phyloP scores from a whole-genome alignment of 2,329 filamentous ascomycete species.

The Penicillium brevicompactum region DNA sequence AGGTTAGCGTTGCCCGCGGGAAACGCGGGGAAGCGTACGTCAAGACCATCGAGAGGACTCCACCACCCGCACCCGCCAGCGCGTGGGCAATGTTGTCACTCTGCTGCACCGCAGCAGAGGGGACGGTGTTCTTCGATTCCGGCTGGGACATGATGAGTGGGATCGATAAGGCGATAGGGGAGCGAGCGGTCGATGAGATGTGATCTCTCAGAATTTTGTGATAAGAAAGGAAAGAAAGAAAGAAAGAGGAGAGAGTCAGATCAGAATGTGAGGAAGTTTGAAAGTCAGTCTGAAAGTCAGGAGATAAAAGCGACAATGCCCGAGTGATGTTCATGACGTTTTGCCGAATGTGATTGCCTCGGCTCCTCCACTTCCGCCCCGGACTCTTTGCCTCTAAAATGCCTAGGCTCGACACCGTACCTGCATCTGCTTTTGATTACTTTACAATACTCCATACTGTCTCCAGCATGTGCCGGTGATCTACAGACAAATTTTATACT shows the following conservation, averaged over 20 bases:
- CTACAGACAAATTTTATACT: no score
- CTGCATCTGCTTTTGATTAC: neutral
- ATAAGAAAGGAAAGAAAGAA: no score
- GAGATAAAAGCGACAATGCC: constrained; percentile 27
- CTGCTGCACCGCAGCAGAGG: constrained; percentile 71
- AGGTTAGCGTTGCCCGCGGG: constrained; percentile 14
- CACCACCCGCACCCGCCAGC: constrained; percentile 87
- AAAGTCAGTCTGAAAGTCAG: constrained; percentile 3
- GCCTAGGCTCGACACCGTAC: neutral
- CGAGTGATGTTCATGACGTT: constrained; percentile 38
- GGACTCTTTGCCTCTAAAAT: neutral
- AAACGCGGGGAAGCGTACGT: constrained; percentile 61
- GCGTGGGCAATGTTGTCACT: constrained; percentile 98
- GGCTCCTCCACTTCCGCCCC: constrained; percentile 24
- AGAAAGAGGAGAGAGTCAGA: no score
- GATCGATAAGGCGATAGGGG: neutral
- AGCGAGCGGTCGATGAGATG: neutral
- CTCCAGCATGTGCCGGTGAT: neutral
- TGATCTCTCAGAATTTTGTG: neutral
- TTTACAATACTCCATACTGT: neutral
- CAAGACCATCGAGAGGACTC: constrained; percentile 91
- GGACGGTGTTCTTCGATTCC: constrained; percentile 39
- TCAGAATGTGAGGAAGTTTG: neutral
- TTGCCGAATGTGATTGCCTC: constrained; percentile 38
- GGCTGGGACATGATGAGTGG: constrained; percentile 42